phyloP scores from a whole-genome alignment of 805 yeast species.

The Schwanniomyces polymorphus region DNA sequence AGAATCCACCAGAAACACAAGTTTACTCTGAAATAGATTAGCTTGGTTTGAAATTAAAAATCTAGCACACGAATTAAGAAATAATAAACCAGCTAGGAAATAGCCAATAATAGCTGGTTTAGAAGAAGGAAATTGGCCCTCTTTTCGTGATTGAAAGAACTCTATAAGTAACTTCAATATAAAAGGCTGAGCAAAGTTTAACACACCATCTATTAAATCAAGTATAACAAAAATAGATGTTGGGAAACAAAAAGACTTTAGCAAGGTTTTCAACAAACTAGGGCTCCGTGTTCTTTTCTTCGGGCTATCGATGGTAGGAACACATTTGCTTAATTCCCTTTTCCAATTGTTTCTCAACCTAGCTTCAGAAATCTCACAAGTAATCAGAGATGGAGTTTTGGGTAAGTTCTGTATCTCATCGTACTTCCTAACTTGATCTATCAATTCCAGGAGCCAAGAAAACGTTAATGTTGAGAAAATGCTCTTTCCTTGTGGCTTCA shows the following conservation, averaged over 20 bases:
- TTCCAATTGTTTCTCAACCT: neutral
- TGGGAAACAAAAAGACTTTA: neutral
- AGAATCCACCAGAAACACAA: slow-evolving; percentile 15
- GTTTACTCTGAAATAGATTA: slow-evolving; percentile 9
- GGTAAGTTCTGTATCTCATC: neutral
- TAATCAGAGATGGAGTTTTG: neutral
- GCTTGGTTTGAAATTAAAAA: slow-evolving; percentile 22
- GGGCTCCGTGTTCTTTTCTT: neutral
- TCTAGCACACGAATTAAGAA: slow-evolving; percentile 20
- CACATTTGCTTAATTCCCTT: neutral
- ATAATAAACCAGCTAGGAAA: slow-evolving; percentile 23
- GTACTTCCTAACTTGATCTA: neutral
- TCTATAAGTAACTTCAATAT: slow-evolving; percentile 27
- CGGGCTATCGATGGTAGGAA: neutral
- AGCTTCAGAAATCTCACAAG: neutral
- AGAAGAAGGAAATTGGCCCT: slow-evolving; percentile 1
- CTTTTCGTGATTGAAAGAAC: slow-evolving; percentile 18
- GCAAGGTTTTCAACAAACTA: neutral
- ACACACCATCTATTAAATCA: neutral
- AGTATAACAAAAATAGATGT: neutral
- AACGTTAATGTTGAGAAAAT: neutral
- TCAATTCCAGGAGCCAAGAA: neutral
- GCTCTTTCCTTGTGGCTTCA: neutral
- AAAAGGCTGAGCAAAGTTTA: slow-evolving; percentile 18
- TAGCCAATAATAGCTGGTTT: slow-evolving; percentile 23